Evolutionary conservation across 768 basidiomycete genomes (phyloP), one percentile per base, ranked within the genome.

Genomic region (Trametes sanguinea): DNA sequence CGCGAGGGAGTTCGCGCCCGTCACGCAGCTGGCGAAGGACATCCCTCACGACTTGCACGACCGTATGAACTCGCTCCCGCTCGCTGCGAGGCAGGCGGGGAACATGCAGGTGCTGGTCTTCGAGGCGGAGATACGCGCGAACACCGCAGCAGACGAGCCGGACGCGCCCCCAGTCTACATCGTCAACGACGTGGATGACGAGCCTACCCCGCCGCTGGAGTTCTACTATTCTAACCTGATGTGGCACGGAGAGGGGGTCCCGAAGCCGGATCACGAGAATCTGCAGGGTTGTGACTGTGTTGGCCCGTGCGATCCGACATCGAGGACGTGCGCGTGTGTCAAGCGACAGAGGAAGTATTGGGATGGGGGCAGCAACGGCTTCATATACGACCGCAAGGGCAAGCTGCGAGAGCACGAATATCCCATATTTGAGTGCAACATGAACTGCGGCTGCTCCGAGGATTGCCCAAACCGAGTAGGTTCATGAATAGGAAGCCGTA

Each of bases 381-480:
- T 94, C 70, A 75, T 83, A 17, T 95, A 94, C 71, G 85, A 93
- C 67, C 74, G 75, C 59, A 78, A 77, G 57, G 87, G 89, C 13
- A 73, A 74, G 39, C 68, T 94, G 40, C 71, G 69, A 22, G 65
- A 69, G 3, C 66, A 74, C 14, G 81, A 78, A 6, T 81, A 80
- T 57, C 90, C 92, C 0, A 86, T 95, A 30, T 90, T 90, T 67
- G 94, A 97, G 74, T 97, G 94, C 71, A 93, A 94, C 69, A 85
- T 83, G 46, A 77, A 85, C 32, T 97, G 94, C 70, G 80, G 81
- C 2, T 97, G 94, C 74, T 86, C 86, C 13, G 88, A 90, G 2
- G 85, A 88, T 46, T 97, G 94, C 71, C 78, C 77, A 51, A 96
- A 95, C 74, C 76, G 94, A 74, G 94, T 94, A 69, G 64, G 85